Conservation (phyloP, 2,329 filamentous ascomycete genomes). For the Aspergillus sp. region DNA sequence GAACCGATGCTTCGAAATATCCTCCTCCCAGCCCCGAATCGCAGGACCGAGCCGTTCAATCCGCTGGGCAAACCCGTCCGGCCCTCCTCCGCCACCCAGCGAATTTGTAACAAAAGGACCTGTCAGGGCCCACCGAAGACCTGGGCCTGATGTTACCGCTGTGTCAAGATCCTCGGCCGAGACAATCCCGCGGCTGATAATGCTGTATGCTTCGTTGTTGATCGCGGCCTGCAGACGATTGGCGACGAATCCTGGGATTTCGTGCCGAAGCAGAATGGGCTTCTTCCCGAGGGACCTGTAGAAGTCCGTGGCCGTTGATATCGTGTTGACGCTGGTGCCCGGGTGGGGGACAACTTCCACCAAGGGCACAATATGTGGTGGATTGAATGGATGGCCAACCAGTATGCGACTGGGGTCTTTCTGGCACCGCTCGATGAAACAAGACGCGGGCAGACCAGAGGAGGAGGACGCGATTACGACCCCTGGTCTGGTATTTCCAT, state of each 20-base stretch:
- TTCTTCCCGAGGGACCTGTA: not conserved
- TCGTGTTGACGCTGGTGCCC: not conserved
- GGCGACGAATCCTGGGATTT: not conserved
- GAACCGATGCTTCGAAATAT: no score
- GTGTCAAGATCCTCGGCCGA: not conserved
- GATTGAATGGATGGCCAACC: not conserved
- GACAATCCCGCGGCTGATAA: not conserved
- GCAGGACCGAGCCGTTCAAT: no score
- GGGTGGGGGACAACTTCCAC: not conserved
- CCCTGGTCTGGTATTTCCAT: not conserved
- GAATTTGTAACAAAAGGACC: slow-evolving; percentile 34
- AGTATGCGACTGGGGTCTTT: not conserved
- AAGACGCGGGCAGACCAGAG: not conserved
- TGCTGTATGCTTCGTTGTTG: not conserved
- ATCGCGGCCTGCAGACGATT: not conserved
- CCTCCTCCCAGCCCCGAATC: no score
- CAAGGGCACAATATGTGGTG: not conserved
- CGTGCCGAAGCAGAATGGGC: not conserved
- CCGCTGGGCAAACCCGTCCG: not conserved
- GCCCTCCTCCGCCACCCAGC: not conserved
- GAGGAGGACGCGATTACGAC: not conserved
- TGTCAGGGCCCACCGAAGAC: slow-evolving; percentile 40
- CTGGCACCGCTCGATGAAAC: not conserved
- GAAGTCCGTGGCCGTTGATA: not conserved
- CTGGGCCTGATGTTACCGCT: not conserved